phyloP scores from a whole-genome alignment of 2,329 filamentous ascomycete genomes.

The Verticillium dahliae region DNA sequence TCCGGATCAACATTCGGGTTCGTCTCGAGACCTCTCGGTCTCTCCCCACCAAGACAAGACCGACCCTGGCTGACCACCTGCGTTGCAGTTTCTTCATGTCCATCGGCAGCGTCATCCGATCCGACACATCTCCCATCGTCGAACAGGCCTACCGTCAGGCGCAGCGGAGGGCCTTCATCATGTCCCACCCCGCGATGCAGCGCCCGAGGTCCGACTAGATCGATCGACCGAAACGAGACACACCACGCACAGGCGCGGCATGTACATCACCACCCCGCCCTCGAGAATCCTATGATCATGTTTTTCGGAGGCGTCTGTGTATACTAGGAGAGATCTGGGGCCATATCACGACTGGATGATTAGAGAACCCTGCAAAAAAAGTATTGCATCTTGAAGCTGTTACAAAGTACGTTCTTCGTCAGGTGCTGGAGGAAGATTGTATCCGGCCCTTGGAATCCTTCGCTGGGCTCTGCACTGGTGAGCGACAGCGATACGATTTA shows the following conservation, averaged over 20 bases:
- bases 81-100: slow-evolving; percentile 84
- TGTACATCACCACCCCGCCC: not conserved
- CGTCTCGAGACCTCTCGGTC: slow-evolving; percentile 1
- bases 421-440: not conserved
- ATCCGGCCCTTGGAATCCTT: not conserved
- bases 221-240: not conserved
- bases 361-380: not conserved
- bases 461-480: not conserved
- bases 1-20: slow-evolving; percentile 96
- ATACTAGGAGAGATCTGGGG: not conserved
- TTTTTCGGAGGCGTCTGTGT: not conserved
- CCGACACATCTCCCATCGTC: slow-evolving; percentile 73
- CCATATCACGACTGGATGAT: not conserved
- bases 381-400: not conserved
- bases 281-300: not conserved
- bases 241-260: not conserved
- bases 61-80: not conserved
- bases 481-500: too few species aligned
- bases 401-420: not conserved
- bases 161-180: slow-evolving; percentile 67
- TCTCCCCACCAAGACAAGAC: not conserved
- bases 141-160: slow-evolving; percentile 71
- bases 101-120: slow-evolving; percentile 92
- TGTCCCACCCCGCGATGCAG: slow-evolving; percentile 24
- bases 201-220: not conserved